Conservation (phyloP, 345 rosid species). For the Melaleuca quinquenervia region DNA sequence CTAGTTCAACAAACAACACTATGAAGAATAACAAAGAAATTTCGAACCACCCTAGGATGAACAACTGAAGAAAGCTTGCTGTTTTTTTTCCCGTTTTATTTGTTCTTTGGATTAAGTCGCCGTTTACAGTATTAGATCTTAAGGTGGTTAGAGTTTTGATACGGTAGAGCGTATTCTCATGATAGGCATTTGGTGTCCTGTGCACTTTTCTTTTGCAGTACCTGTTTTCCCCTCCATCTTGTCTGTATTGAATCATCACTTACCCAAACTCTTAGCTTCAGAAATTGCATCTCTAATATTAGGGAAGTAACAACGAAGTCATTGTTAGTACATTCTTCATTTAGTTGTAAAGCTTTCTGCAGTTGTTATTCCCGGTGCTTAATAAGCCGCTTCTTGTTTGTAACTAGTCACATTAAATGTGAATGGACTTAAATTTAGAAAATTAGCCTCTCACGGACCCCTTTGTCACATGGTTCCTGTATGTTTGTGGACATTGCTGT, state of each 20-base stretch:
- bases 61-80: not conserved
- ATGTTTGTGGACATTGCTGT: not conserved
- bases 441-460: not conserved
- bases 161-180: not conserved
- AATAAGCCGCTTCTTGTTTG: not conserved
- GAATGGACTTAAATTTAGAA: not conserved
- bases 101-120: not conserved
- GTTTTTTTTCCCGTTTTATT: not conserved
- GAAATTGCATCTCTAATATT: not conserved
- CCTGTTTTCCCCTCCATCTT: not conserved
- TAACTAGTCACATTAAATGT: not conserved
- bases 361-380: not conserved
- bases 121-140: not conserved
- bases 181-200: not conserved
- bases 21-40: not conserved
- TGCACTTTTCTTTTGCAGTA: not conserved
- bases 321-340: not conserved
- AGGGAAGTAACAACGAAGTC: not conserved
- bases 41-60: not conserved
- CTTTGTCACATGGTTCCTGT: not conserved
- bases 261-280: not conserved
- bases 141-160: not conserved
- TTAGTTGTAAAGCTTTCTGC: not conserved
- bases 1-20: not conserved
- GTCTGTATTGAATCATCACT: not conserved